These are phyloP conservation scores for Lasiodiplodia hormozganensis DNA, from an alignment of 2,329 filamentous ascomycete genomes.

Conservation along the genomic window DNA sequence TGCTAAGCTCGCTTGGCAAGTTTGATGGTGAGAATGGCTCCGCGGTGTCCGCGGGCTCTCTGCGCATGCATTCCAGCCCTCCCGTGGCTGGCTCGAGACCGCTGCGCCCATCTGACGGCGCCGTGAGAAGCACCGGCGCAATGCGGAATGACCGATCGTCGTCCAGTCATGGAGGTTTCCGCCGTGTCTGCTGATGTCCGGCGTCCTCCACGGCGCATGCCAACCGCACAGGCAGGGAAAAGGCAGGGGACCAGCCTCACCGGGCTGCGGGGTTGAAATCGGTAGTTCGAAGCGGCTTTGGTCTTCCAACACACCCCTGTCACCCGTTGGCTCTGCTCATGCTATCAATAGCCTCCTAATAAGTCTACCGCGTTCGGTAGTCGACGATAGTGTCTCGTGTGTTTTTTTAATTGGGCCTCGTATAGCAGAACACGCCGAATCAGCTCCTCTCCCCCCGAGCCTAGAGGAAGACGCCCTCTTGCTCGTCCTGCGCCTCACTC, in stretches of 20 bases:
- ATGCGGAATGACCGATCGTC: not conserved
- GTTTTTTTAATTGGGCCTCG: slow-evolving; percentile 18
- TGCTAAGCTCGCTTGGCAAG: slow-evolving; percentile 21
- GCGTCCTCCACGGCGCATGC: slow-evolving; percentile 16
- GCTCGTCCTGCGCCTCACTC: slow-evolving; percentile 19
- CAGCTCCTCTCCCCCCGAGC: not conserved
- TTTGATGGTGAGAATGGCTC: slow-evolving; percentile 6
- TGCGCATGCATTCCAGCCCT: not conserved
- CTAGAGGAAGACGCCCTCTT: slow-evolving; percentile 35
- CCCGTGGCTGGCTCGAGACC: slow-evolving; percentile 16
- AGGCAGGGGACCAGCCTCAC: slow-evolving; percentile 14
- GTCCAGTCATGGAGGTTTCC: not conserved
- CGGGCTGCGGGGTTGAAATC: slow-evolving; percentile 10
- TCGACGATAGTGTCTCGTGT: slow-evolving; percentile 14
- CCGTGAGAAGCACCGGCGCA: not conserved
- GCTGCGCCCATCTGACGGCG: slow-evolving; percentile 3
- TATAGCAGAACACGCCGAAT: slow-evolving; percentile 13
- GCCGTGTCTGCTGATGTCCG: slow-evolving; percentile 11
- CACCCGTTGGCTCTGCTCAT: slow-evolving; percentile 4
- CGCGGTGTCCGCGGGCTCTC: not conserved
- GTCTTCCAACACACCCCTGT: not conserved
- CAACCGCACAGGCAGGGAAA: slow-evolving; percentile 15
- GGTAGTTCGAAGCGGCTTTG: slow-evolving; percentile 25
- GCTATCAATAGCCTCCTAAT: slow-evolving; percentile 25
- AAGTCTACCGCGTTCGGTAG: slow-evolving; percentile 16